phyloP scores from a whole-genome alignment of 129 eudicot genomes.

The Silybum marianum region DNA sequence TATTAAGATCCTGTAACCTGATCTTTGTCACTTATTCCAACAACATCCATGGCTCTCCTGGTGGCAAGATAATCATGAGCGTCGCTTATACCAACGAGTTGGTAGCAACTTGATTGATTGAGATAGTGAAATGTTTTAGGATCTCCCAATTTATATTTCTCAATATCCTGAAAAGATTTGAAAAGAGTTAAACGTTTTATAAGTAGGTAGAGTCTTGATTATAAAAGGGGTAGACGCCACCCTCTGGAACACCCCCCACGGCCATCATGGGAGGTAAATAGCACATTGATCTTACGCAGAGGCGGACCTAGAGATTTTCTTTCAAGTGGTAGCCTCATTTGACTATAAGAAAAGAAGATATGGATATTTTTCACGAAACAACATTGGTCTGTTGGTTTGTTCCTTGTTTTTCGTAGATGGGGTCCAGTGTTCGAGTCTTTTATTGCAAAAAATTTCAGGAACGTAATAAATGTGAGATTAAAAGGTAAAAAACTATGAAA shows the following conservation, averaged over 20 bases:
- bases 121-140: slow-evolving; percentile 89
- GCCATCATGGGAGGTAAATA: background rate
- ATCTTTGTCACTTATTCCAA: slow-evolving; percentile 82
- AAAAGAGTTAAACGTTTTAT: slow-evolving; percentile 20
- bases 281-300: background rate
- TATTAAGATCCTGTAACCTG: slow-evolving; percentile 57
- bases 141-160: slow-evolving; percentile 83
- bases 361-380: no score
- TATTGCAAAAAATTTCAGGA: no score
- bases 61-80: slow-evolving; percentile 94
- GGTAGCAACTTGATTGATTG: slow-evolving; percentile 81
- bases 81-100: slow-evolving; percentile 85
- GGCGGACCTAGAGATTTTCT: no score
- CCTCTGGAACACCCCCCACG: background rate
- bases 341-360: no score
- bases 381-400: no score
- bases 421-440: no score
- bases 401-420: no score
- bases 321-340: no score
- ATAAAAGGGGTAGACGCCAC: background rate
- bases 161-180: slow-evolving; percentile 64
- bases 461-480: no score
- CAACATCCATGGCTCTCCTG: slow-evolving; percentile 98
- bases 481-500: no score
- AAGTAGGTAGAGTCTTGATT: slow-evolving; percentile 11